phyloP scores from a whole-genome alignment of 345 rosid species.

The Gossypium rotundifolium region DNA sequence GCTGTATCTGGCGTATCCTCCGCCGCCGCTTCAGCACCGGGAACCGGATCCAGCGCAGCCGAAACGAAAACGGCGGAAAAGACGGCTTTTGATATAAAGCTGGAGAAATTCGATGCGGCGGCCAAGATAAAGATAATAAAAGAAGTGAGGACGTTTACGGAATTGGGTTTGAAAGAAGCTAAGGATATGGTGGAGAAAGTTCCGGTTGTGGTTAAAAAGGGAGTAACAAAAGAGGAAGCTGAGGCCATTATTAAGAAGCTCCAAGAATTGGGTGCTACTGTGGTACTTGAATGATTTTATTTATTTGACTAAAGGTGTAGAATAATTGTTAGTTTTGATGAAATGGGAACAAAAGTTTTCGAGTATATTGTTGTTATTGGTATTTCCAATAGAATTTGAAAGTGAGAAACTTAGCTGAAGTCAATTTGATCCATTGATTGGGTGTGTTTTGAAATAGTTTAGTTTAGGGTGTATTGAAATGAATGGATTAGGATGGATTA shows the following conservation, averaged over 20 bases:
- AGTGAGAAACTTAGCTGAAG: neutral
- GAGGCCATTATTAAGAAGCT: slow-evolving; percentile 59
- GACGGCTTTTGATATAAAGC: slow-evolving; percentile 70
- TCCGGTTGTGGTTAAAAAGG: slow-evolving; percentile 67
- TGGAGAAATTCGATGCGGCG: slow-evolving; percentile 74
- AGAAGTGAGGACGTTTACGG: slow-evolving; percentile 77
- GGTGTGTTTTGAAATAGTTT: neutral
- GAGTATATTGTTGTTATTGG: neutral
- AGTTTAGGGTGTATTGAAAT: neutral
- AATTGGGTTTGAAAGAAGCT: slow-evolving; percentile 81
- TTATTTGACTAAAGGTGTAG: neutral
- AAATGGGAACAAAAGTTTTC: neutral
- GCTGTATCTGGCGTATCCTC: slow-evolving; percentile 31
- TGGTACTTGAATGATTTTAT: slow-evolving; percentile 55
- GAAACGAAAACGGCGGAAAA: slow-evolving; percentile 58
- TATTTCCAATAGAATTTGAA: neutral
- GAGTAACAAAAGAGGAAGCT: slow-evolving; percentile 65
- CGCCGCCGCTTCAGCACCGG: slow-evolving; percentile 20
- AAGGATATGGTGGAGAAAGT: slow-evolving; percentile 83
- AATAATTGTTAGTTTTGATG: slow-evolving; percentile 8
- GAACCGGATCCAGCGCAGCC: slow-evolving; percentile 22
- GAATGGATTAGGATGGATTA: neutral
- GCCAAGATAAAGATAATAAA: slow-evolving; percentile 71
- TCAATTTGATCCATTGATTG: neutral
- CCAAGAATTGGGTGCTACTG: slow-evolving; percentile 61